These are phyloP conservation scores for Vigna radiata DNA, from an alignment of 306 rosid genomes.

Conservation along the genomic window DNA sequence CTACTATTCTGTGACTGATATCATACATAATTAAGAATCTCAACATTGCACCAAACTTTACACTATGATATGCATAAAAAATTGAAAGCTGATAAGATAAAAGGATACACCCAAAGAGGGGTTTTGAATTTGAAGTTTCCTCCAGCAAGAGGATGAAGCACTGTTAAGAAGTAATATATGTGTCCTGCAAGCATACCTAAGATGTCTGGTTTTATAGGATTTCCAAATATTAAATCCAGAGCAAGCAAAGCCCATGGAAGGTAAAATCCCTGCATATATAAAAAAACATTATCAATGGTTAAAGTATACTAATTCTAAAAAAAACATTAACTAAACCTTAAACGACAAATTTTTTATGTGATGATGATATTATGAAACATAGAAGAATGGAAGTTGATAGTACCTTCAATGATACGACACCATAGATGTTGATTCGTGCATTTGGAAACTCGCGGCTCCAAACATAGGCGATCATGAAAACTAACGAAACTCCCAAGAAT, in stretches of 20 bases:
- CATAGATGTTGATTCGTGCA: slow-evolving; percentile 63
- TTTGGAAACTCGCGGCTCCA: slow-evolving; percentile 86
- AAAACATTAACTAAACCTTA: no score
- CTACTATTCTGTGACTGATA: slow-evolving; percentile 66
- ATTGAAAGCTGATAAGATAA: neutral
- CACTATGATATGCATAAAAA: no score
- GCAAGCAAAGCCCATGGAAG: slow-evolving; percentile 75
- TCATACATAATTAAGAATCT: slow-evolving; percentile 44
- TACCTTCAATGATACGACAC: slow-evolving; percentile 77
- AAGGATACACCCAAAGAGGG: slow-evolving; percentile 80
- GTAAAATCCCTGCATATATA: slow-evolving; percentile 62
- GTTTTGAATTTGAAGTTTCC: slow-evolving; percentile 66
- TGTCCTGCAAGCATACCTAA: slow-evolving; percentile 75
- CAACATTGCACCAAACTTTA: neutral
- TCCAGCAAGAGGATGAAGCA: slow-evolving; percentile 80
- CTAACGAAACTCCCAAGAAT: slow-evolving; percentile 69
- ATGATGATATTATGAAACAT: no score
- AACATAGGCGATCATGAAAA: slow-evolving; percentile 72
- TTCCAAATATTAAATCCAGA: slow-evolving; percentile 62
- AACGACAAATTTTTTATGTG: neutral
- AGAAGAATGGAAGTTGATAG: neutral
- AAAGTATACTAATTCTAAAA: neutral
- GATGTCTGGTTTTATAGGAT: slow-evolving; percentile 53
- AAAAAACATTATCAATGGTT: neutral
- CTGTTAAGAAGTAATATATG: slow-evolving; percentile 73